phyloP scores from a whole-genome alignment of 257 asterid species.

The Forsythia viridissima region DNA sequence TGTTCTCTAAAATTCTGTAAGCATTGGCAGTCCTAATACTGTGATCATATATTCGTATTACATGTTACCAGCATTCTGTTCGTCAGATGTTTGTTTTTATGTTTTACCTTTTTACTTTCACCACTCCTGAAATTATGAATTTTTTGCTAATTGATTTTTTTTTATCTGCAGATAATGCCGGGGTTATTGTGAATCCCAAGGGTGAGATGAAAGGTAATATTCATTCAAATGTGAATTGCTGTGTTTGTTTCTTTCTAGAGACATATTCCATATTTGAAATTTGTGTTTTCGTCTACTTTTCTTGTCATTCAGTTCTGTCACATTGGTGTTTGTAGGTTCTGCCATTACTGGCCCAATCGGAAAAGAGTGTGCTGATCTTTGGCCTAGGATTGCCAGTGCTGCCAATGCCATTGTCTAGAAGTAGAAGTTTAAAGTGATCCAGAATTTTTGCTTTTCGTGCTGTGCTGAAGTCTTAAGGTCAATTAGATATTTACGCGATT shows the following conservation, averaged over 20 bases:
- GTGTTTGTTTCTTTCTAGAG: background rate
- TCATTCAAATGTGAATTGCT: background rate
- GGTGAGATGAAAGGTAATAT: constrained; percentile 69
- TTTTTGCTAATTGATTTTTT: background rate
- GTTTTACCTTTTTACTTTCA: background rate
- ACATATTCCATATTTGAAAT: background rate
- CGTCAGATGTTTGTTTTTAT: background rate
- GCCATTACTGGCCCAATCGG: constrained; percentile 77
- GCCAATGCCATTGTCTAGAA: constrained; percentile 57
- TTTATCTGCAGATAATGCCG: constrained; percentile 59
- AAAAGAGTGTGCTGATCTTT: constrained; percentile 74
- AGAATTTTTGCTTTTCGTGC: constrained; percentile 9
- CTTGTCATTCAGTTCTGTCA: background rate
- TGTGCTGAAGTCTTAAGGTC: background rate
- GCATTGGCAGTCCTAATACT: too few species aligned
- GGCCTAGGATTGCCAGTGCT: constrained; percentile 77
- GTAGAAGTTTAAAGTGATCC: background rate
- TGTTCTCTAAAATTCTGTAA: too few species aligned
- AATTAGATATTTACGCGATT: background rate
- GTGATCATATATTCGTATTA: too few species aligned
- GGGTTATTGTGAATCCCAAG: constrained; percentile 68
- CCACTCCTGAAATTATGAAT: background rate
- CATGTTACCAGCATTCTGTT: too few species aligned
- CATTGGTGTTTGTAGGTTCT: constrained; percentile 41
- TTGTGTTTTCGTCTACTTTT: background rate